phyloP scores from a whole-genome alignment of 1,139 yeast species.

The Nematodospora anomalae region DNA sequence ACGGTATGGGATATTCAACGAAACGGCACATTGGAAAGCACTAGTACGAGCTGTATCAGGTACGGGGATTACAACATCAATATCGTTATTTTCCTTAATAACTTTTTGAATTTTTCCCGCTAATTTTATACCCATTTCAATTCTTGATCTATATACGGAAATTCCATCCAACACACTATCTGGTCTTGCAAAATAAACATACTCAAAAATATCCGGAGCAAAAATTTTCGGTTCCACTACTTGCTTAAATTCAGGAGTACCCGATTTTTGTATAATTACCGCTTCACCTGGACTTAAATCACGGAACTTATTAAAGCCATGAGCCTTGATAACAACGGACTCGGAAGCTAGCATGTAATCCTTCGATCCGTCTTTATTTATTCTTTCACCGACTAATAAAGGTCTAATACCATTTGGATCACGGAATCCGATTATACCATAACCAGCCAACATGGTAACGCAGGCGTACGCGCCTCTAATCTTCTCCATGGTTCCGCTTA shows the following conservation, averaged over 20 bases:
- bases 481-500: constrained; percentile 73
- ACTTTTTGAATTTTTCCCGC: constrained; percentile 65
- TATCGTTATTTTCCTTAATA: constrained; percentile 53
- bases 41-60: constrained; percentile 97
- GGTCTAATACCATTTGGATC: constrained; percentile 98
- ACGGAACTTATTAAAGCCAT: constrained; percentile 74
- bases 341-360: constrained; percentile 97
- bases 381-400: constrained; percentile 77
- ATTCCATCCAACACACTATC: constrained; percentile 95
- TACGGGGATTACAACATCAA: constrained; percentile 96
- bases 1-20: constrained; percentile 78
- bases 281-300: constrained; percentile 96
- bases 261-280: constrained; percentile 76
- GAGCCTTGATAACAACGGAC: constrained; percentile 93
- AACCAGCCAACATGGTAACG: constrained; percentile 93
- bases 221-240: constrained; percentile 76
- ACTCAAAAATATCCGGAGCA: constrained; percentile 96
- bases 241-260: constrained; percentile 77
- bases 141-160: constrained; percentile 87
- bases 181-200: constrained; percentile 96
- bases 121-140: constrained; percentile 90
- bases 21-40: constrained; percentile 88
- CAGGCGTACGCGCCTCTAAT: constrained; percentile 97
- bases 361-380: constrained; percentile 62
- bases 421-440: constrained; percentile 91